phyloP scores from a whole-genome alignment of 2,329 filamentous ascomycete genomes.

The Aspergillus uvarum region DNA sequence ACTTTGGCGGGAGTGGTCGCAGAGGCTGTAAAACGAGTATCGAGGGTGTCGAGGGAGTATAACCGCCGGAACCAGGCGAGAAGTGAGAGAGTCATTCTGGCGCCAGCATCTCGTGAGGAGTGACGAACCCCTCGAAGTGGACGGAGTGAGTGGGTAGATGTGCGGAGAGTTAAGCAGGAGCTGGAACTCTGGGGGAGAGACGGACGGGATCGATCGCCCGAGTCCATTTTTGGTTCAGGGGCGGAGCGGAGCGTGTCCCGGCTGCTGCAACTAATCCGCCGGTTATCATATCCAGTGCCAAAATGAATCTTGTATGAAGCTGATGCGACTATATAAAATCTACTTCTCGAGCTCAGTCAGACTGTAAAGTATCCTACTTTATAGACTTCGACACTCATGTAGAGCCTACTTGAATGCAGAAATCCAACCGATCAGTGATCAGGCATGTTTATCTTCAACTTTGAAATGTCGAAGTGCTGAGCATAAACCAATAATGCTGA shows the following conservation, averaged over 20 bases:
- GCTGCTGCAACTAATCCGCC: background rate
- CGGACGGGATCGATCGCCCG: constrained; percentile 2
- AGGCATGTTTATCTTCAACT: background rate
- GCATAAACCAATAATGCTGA: background rate
- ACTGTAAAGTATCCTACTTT: no score
- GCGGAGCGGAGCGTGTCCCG: constrained; percentile 8
- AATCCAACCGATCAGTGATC: no score
- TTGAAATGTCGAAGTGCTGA: background rate
- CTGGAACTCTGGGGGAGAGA: background rate
- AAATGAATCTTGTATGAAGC: no score
- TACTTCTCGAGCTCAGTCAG: no score
- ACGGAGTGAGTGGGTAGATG: constrained; percentile 5
- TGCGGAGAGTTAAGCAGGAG: constrained; percentile 9
- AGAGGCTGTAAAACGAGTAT: constrained; percentile 70
- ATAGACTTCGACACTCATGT: no score
- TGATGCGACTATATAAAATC: no score
- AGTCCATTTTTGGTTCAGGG: constrained; percentile 22
- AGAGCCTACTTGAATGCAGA: no score
- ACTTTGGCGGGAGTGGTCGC: constrained; percentile 66
- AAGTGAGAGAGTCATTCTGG: constrained; percentile 44
- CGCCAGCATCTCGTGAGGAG: constrained; percentile 31
- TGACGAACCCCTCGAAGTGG: constrained; percentile 9
- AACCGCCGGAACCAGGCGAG: constrained; percentile 53
- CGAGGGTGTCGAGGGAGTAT: constrained; percentile 66
- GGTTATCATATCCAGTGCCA: background rate